A percentile compares a stretch with the other conserved stretches of the same genome.
Evolutionary conservation across 2,329 filamentous ascomycete species (phyloP).

Genomic region (Ophiostoma quercus): DNA sequence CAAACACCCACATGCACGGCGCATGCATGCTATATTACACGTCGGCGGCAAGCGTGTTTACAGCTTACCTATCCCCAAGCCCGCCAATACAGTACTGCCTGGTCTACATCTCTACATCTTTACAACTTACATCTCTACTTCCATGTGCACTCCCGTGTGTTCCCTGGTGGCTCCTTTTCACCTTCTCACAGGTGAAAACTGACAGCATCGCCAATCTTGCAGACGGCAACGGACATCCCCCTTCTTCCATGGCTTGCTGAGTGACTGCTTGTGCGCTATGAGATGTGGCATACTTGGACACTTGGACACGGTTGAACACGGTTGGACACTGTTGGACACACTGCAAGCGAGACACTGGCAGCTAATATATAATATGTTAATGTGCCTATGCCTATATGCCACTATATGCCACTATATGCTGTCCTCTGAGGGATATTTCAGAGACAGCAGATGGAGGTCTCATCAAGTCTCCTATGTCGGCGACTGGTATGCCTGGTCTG

Average conservation of each 20-base stretch:
- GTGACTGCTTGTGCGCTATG: neutral
- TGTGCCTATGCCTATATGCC: conserved; percentile 4
- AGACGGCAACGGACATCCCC: conserved; percentile 27
- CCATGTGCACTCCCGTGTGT: neutral
- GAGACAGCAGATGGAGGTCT: neutral
- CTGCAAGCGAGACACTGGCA: neutral
- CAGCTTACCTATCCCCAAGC: too few species aligned
- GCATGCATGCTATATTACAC: conserved; percentile 7
- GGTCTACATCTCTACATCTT: too few species aligned
- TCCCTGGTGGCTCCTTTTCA: neutral
- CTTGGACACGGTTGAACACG: too few species aligned
- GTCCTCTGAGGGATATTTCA: conserved; percentile 4
- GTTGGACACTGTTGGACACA: too few species aligned
- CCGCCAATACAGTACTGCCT: too few species aligned
- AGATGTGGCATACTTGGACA: neutral
- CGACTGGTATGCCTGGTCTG: neutral
- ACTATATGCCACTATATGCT: conserved; percentile 12
- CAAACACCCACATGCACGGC: neutral
- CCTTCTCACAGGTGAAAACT: neutral
- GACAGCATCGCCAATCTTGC: conserved; percentile 39
- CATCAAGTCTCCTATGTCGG: conserved; percentile 5
- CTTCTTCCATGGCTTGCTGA: neutral
- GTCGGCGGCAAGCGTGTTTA: neutral
- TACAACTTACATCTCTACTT: too few species aligned
- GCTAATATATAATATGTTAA: neutral